Base-by-base conservation (phyloP, 768 basidiomycete genomes). In the Mycena indigotica region DNA sequence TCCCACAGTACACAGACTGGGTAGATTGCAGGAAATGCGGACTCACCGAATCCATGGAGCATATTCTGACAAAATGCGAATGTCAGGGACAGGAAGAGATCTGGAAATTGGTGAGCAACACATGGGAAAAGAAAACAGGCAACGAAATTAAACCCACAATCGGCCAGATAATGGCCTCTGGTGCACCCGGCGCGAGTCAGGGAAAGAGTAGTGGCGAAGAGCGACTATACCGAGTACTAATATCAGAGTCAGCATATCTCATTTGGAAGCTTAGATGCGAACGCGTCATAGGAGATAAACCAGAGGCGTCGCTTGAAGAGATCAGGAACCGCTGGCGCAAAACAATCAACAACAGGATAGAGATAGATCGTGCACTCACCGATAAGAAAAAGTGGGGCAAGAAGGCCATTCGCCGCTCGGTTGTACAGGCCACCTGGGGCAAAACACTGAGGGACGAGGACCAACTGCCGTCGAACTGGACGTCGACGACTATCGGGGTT, bases 51-150 rank as follows among this genome's bases (percentile, higher is more conserved):
- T 53, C 52, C n/a, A 53, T 53, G 52, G 23, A 38, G 6, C 35
- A 66, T 55, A 66, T 64, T 19, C 54, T 66, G n/a, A 44, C 57
- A 6, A 39, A 50, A 26, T 56, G 55, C 30, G 44, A 40, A 6
- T 30, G 15, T 21, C 54, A 40, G 8, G 60, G 41, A 28, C 38
- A 52, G 24, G 48, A 50, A 46, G 23, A 26, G 19, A 28, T 52
- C 21, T 65, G 55, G 50, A 23, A 57, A 3, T 15, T 50, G 1
- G 51, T 45, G 29, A 24, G 28, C 13, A 35, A 52, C 19, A 1
- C 53, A 44, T 57, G 56, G 56, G 12, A 28, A 6, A 13, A 24
- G 50, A 57, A 57, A n/a, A 57, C 56, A 4, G 41, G 56, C 21
- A 39, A 48, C 4, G 51, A 57, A n/a, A 12, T 57, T 24, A 45